Evolutionary conservation across 352 stramenopile genomes (phyloP).

Genomic region (Pythium periplocum): DNA sequence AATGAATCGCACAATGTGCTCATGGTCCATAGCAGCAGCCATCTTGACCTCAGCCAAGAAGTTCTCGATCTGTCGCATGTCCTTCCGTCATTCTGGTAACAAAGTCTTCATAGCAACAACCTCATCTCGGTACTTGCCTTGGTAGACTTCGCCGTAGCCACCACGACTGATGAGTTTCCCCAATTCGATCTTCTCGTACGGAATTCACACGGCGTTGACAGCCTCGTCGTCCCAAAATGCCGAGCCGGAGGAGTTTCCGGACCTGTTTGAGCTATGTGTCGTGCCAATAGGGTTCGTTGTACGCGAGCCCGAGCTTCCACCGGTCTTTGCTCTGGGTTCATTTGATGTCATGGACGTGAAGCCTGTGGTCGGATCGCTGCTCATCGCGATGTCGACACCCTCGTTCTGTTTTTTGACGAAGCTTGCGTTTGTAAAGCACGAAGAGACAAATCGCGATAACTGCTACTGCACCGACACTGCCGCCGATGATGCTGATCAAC

Average conservation of each 20-base stretch:
- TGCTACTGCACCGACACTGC: not conserved
- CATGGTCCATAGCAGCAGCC: slow-evolving; percentile 50
- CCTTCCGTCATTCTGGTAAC: slow-evolving; percentile 35
- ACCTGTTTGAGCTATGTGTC: not conserved
- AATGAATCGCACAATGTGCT: slow-evolving; percentile 58
- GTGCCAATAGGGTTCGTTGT: not conserved
- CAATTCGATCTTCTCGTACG: slow-evolving; percentile 34
- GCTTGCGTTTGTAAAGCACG: not conserved
- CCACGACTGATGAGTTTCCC: slow-evolving; percentile 38
- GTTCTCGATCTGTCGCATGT: slow-evolving; percentile 45
- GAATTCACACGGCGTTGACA: slow-evolving; percentile 28
- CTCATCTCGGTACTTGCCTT: slow-evolving; percentile 35
- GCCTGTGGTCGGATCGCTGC: not conserved
- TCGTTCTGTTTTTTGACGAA: no score
- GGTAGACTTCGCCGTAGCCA: slow-evolving; percentile 48
- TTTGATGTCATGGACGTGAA: not conserved
- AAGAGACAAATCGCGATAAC: not conserved
- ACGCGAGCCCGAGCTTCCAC: not conserved
- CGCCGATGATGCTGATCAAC: slow-evolving; percentile 1
- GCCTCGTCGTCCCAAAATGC: not conserved
- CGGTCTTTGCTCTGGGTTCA: not conserved
- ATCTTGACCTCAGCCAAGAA: slow-evolving; percentile 54
- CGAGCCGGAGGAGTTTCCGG: not conserved
- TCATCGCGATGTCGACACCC: not conserved
- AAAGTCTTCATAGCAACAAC: slow-evolving; percentile 57